A percentile compares a stretch with the other conserved stretches of the same genome.
phyloP scores from a whole-genome alignment of 1,284 basidiomycete species.

The Irpex rosettiformis region DNA sequence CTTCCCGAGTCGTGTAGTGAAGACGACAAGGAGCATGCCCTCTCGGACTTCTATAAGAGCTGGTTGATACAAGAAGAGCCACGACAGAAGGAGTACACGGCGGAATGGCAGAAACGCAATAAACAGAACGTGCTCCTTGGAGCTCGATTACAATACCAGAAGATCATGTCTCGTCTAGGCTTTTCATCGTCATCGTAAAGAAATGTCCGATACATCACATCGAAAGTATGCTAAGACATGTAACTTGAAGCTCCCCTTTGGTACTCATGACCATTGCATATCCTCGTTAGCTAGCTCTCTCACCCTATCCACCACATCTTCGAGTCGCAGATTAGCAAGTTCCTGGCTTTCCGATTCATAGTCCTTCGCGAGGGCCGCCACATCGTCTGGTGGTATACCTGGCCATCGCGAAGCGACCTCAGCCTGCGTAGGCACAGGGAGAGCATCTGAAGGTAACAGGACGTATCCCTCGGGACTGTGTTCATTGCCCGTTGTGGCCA shows the following conservation, averaged over 20 bases:
- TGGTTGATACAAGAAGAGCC: conserved; percentile 68
- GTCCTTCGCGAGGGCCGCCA: conserved; percentile 53
- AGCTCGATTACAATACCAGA: conserved; percentile 47
- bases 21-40: conserved; percentile 56
- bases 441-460: conserved; percentile 51
- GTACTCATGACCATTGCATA: background rate
- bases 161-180: conserved; percentile 26
- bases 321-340: conserved; percentile 53
- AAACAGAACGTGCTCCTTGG: conserved; percentile 50
- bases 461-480: conserved; percentile 39
- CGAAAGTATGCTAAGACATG: background rate
- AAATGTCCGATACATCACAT: conserved; percentile 12
- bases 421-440: conserved; percentile 47
- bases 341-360: conserved; percentile 55
- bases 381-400: conserved; percentile 60
- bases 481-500: conserved; percentile 37
- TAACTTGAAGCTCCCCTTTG: background rate
- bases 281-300: conserved; percentile 52
- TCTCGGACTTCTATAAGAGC: conserved; percentile 66
- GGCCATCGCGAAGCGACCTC: conserved; percentile 70
- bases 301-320: conserved; percentile 57
- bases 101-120: conserved; percentile 62
- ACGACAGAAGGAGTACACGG: conserved; percentile 54
- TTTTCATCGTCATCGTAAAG: conserved; percentile 16
- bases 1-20: conserved; percentile 47